Conservation (phyloP, 1,284 basidiomycete species). For the Paramarasmius palmivorus region DNA sequence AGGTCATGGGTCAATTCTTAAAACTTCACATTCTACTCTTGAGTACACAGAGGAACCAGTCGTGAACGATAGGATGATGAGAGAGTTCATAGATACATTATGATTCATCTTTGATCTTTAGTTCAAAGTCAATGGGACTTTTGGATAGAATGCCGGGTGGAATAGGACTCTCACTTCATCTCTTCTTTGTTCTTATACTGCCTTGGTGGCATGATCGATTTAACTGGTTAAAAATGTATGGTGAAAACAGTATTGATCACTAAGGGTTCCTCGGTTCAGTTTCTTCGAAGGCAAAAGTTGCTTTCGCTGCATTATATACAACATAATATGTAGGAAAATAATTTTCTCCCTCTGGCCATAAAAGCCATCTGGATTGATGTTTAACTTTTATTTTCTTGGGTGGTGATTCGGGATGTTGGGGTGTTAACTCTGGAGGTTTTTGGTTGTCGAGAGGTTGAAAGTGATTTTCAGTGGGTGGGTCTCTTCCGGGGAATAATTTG, state of each 20-base stretch:
- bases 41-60: slow-evolving; percentile 44
- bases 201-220: too few species aligned
- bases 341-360: slow-evolving; percentile 28
- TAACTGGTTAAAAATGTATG: slow-evolving; percentile 23
- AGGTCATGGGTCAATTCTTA: slow-evolving; percentile 32
- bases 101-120: slow-evolving; percentile 24
- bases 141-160: slow-evolving; percentile 22
- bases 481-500: too few species aligned
- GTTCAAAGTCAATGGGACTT: slow-evolving; percentile 18
- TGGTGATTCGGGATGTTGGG: too few species aligned
- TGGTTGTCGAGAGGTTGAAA: too few species aligned
- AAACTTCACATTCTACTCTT: slow-evolving; percentile 33
- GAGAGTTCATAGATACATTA: slow-evolving; percentile 31
- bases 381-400: slow-evolving; percentile 11
- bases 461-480: too few species aligned
- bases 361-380: slow-evolving; percentile 23
- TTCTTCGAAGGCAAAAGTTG: slow-evolving; percentile 27
- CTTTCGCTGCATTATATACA: slow-evolving; percentile 23
- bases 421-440: too few species aligned
- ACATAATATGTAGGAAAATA: slow-evolving; percentile 25
- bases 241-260: slow-evolving; percentile 31
- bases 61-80: slow-evolving; percentile 33
- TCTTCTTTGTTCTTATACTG: too few species aligned
- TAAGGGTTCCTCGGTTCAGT: slow-evolving; percentile 27
- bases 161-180: too few species aligned